These are phyloP conservation scores for Nissolia schottii DNA, from an alignment of 306 rosid species.

Conservation along the genomic window DNA sequence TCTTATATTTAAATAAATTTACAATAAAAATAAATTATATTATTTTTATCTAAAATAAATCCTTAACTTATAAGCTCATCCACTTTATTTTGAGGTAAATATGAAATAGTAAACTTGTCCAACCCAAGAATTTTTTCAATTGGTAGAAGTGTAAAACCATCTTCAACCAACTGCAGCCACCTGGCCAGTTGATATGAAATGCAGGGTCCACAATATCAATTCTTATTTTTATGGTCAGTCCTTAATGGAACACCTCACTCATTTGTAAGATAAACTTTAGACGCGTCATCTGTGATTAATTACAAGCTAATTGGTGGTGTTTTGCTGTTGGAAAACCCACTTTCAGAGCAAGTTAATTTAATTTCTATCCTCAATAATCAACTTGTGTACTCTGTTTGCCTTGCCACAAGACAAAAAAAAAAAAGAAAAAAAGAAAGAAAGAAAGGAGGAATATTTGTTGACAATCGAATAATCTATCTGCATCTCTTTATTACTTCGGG, in stretches of 20 bases:
- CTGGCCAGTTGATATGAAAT: background rate
- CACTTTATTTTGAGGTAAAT: too few species aligned
- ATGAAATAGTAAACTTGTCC: too few species aligned
- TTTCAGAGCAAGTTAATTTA: background rate
- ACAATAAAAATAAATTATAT: too few species aligned
- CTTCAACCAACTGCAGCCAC: background rate
- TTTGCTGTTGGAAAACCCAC: background rate
- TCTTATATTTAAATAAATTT: too few species aligned
- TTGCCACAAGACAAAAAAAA: background rate
- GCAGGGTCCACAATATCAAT: background rate
- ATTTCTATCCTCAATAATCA: background rate
- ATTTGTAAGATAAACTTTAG: background rate
- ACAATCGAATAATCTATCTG: too few species aligned
- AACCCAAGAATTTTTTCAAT: too few species aligned
- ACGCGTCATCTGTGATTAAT: background rate
- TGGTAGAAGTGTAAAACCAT: too few species aligned
- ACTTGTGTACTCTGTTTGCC: background rate
- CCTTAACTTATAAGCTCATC: too few species aligned
- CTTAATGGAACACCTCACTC: background rate
- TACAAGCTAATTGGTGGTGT: background rate
- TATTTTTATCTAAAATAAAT: too few species aligned
- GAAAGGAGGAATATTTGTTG: background rate
- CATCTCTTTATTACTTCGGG: too few species aligned
- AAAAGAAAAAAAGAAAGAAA: background rate
- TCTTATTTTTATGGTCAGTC: background rate